Conservation (phyloP, 2,329 filamentous ascomycete genomes). For the Penicillium italicum region DNA sequence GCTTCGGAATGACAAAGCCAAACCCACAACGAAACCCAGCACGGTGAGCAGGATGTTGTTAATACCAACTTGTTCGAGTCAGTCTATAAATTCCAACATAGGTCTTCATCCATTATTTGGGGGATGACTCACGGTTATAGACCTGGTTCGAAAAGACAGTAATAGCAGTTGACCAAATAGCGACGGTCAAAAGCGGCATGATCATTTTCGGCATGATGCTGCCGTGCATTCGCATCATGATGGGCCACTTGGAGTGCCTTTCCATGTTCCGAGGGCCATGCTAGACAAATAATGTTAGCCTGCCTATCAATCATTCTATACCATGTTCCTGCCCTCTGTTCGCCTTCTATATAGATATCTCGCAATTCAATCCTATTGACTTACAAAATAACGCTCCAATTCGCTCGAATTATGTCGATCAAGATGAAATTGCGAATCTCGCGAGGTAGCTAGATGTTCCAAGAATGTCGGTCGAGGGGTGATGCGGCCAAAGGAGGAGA, state of each 20-base stretch:
- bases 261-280: constrained; percentile 62
- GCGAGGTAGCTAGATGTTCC: constrained; percentile 31
- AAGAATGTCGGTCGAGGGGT: constrained; percentile 36
- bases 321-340: background rate
- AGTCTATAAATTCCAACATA: background rate
- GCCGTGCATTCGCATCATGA: constrained; percentile 71
- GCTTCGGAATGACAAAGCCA: constrained; percentile 73
- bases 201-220: constrained; percentile 72
- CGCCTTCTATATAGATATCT: background rate
- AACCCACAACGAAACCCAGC: constrained; percentile 75
- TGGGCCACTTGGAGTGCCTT: constrained; percentile 72
- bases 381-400: constrained; percentile 60
- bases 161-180: constrained; percentile 63
- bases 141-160: constrained; percentile 53
- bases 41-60: constrained; percentile 69
- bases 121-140: constrained; percentile 35
- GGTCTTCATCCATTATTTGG: background rate
- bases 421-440: constrained; percentile 32
- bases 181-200: constrained; percentile 62
- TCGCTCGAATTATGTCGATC: constrained; percentile 40
- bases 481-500: constrained; percentile 19
- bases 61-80: constrained; percentile 48
- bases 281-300: constrained; percentile 12
- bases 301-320: background rate
- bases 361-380: constrained; percentile 14